Percentiles rank a stretch among this genome's conserved stretches.
Conservation (phyloP, 805 yeast genomes). For the Geotrichum ghanense region DNA sequence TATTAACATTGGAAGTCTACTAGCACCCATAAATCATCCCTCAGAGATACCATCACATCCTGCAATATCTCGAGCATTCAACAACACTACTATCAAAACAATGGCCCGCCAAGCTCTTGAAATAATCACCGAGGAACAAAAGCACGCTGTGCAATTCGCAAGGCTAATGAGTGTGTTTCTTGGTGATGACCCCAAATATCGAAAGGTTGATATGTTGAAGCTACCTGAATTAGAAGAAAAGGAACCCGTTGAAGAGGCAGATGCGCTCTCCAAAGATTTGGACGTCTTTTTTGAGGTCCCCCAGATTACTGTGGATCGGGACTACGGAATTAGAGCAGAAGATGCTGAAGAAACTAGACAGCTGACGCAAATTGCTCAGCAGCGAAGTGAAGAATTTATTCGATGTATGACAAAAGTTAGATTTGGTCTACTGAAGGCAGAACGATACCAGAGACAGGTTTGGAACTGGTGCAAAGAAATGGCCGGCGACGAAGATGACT, state of each 20-base stretch:
- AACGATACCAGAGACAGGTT: conserved; percentile 57
- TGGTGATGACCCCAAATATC: conserved; percentile 73
- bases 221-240: conserved; percentile 46
- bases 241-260: conserved; percentile 13
- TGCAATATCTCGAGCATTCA: conserved; percentile 56
- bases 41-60: conserved; percentile 66
- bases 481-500: conserved; percentile 46
- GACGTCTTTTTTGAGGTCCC: conserved; percentile 67
- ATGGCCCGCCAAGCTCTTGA: conserved; percentile 67
- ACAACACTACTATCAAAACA: conserved; percentile 39
- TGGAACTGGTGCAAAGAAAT: conserved; percentile 80
- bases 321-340: conserved; percentile 40
- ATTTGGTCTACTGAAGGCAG: conserved; percentile 66
- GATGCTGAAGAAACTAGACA: conserved; percentile 63
- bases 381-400: conserved; percentile 77
- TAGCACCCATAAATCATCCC: conserved; percentile 74
- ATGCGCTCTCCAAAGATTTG: conserved; percentile 21
- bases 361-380: conserved; percentile 64
- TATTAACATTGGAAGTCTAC: conserved; percentile 43
- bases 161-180: conserved; percentile 66
- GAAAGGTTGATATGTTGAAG: conserved; percentile 52
- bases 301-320: conserved; percentile 32
- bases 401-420: conserved; percentile 66
- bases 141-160: conserved; percentile 57
- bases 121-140: conserved; percentile 71